Percentiles rank a stretch among this genome's conserved stretches.
phyloP scores from a whole-genome alignment of 2,329 filamentous ascomycete genomes.

The Fusarium scirpi region DNA sequence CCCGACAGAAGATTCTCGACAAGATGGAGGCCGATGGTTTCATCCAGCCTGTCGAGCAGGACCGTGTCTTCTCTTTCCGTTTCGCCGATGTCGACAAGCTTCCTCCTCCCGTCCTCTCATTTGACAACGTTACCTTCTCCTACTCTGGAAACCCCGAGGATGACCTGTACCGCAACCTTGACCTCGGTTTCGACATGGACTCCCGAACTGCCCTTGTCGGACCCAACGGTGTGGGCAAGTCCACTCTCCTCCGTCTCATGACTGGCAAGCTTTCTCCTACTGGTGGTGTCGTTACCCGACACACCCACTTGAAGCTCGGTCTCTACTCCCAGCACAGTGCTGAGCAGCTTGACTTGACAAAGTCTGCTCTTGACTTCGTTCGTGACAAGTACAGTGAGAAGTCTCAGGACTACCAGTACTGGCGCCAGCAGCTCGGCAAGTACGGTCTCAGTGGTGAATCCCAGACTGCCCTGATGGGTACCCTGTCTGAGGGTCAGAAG shows the following conservation, averaged over 20 bases:
- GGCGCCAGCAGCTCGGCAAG: conserved; percentile 94
- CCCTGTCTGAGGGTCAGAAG: conserved; percentile 97
- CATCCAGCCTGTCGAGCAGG: conserved; percentile 87
- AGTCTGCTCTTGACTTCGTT: conserved; percentile 97
- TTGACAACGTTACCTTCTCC: conserved; percentile 97
- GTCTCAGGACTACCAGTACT: conserved; percentile 99
- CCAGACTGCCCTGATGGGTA: conserved; percentile 98
- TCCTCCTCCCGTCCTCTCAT: conserved; percentile 95
- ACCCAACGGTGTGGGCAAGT: conserved; percentile 99
- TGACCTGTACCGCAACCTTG: conserved; percentile 95
- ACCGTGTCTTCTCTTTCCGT: conserved; percentile 95
- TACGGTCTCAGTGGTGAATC: conserved; percentile 94
- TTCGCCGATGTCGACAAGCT: conserved; percentile 99
- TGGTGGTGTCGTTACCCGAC: conserved; percentile 82
- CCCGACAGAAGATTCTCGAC: conserved; percentile 98
- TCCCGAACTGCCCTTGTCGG: conserved; percentile 96
- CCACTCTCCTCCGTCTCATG: conserved; percentile 94
- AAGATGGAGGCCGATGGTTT: conserved; percentile 99
- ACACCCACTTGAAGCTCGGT: conserved; percentile 98
- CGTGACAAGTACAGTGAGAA: conserved; percentile 91
- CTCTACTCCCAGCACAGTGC: conserved; percentile 99
- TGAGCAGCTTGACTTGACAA: conserved; percentile 97
- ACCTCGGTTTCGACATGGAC: conserved; percentile 99
- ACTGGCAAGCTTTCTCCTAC: conserved; percentile 93
- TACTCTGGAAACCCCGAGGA: conserved; percentile 92